Evolutionary conservation across 192 early-diverging fungal species (phyloP), one percentile per base, ranked within the genome.

Genomic region (Radiomyces spectabilis): DNA sequence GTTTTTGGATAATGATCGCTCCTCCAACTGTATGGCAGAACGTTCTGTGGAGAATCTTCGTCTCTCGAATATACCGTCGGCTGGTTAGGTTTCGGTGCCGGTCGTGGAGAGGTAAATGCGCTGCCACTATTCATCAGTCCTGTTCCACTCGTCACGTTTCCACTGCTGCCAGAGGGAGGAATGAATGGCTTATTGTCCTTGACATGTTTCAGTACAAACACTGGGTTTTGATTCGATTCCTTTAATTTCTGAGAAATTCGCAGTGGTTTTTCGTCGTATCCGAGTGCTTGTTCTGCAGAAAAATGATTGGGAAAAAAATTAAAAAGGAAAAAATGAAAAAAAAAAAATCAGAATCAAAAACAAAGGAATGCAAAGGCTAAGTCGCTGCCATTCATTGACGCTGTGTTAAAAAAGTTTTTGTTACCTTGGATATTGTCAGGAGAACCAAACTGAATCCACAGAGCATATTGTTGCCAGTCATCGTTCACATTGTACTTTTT

Each of bases 401-500:
- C n/a, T n/a, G n/a, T n/a, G n/a, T n/a, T n/a, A n/a, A n/a, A n/a
- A n/a, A n/a, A n/a, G n/a, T n/a, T n/a, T n/a, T n/a, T n/a, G n/a
- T n/a, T n/a, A 86, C 77, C 82, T 75, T 74, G 63, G 5, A 75
- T 78, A 63, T 68, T 69, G 62, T 69, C 56, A 5, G 68, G 48
- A 35, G 69, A 19, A 9, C 84, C 85, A 55, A 78, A 90, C 42
- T 82, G 80, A 39, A 97, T 85, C 71, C 85, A 88, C 35, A 97
- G 69, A 4, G 80, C 78, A 69, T 91, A 97, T 51, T 88, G 76
- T 48, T 80, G 82, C 90, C 88, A 94, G 52, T 90, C 81, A 53
- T 90, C 91, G 31, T 61, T 66, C 22, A 97, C 85, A 44, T 93
- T 93, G 76, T 94, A 97, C 69, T 94, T 94, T 60, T 89, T 87